Evolutionary conservation across 1,284 basidiomycete species (phyloP), one percentile per base, ranked within the genome.

Genomic region (Tilletiopsis washingtonensis): DNA sequence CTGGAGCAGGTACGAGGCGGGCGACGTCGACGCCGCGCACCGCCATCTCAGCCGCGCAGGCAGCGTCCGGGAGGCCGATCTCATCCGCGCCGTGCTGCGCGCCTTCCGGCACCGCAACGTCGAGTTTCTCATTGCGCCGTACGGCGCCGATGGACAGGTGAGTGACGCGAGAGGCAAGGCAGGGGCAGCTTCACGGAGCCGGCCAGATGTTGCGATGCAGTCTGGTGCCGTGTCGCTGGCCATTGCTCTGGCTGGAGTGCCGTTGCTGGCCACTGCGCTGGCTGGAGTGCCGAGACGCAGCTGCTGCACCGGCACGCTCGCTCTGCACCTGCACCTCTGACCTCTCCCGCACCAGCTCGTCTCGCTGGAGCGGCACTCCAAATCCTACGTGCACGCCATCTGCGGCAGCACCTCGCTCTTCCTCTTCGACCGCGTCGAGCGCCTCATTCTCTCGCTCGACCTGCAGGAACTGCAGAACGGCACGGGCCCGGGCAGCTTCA

Each of bases 41-140:
- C 83, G 82, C 65, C 76, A 90, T 39, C 88, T 96, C 56, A 86
- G 88, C 49, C 80, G 81, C 11, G 77, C 85, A 50, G 81, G 80
- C 60, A 77, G 78, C 54, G 71, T 85, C 48, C 78, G 62, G 42
- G 53, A 59, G 23, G 79, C 52, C 79, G 93, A 98, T 75, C 78
- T 97, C 20, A 88, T 94, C 81, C 83, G 91, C 65, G 82, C 87
- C 76, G 84, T 97, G 15, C 78, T 96, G 61, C 81, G 91, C 51
- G 86, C 93, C 54, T 94, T 98, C 75, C 84, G 90, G 73, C 88
- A 96, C 76, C 80, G 93, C 39, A 88, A 90, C 66, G 90, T 96
- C 58, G 93, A 98, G 76, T 97, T 91, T 73, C 80, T 98, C 41
- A 83, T 97, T 56, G 91, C 94, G 34, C 93, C 93, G 7, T 98